Conservation (phyloP, 176 grass and related monocot species). For the Oryza brachyantha region DNA sequence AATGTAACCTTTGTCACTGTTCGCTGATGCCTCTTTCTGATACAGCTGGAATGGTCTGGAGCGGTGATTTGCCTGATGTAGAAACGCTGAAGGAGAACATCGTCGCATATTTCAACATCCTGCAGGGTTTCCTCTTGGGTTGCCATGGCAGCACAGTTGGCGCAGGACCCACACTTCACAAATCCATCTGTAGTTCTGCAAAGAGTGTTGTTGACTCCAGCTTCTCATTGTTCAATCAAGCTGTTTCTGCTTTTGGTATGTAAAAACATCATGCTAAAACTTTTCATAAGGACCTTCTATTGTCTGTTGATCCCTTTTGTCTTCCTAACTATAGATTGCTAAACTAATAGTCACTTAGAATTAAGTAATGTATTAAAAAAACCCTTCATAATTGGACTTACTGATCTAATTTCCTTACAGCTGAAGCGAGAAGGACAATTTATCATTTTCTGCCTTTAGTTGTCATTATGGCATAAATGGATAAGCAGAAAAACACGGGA, state of each 20-base stretch:
- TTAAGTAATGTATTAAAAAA: background rate
- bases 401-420: background rate
- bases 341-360: background rate
- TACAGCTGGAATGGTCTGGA: constrained; percentile 93
- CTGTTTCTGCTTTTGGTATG: constrained; percentile 70
- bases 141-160: constrained; percentile 72
- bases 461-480: background rate
- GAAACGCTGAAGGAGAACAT: constrained; percentile 80
- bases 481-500: background rate
- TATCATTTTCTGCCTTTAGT: background rate
- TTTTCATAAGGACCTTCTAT: background rate
- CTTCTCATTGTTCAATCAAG: constrained; percentile 71
- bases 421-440: background rate
- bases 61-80: constrained; percentile 62
- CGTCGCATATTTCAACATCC: constrained; percentile 62
- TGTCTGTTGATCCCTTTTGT: background rate
- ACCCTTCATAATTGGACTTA: background rate
- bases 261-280: background rate
- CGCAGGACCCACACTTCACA: constrained; percentile 79
- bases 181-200: constrained; percentile 53
- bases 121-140: constrained; percentile 87
- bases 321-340: constrained; percentile 8
- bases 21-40: background rate
- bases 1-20: constrained; percentile 4
- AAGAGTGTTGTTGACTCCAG: constrained; percentile 73